phyloP scores from a whole-genome alignment of 2,329 filamentous ascomycete species.

The Verticillium tricorpus region DNA sequence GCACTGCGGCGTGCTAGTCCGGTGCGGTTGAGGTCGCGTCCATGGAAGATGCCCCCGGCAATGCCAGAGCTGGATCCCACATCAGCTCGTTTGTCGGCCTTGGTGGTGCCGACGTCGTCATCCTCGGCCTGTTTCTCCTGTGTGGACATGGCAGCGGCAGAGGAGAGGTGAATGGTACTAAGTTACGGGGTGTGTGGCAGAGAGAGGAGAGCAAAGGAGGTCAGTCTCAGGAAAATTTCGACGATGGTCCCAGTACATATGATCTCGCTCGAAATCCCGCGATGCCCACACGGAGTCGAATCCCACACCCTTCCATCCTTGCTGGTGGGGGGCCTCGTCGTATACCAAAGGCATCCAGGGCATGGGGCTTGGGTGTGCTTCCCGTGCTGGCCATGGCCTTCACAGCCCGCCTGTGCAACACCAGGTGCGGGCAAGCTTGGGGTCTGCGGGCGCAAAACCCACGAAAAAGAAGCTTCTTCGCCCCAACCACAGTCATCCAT shows the following conservation, averaged over 20 bases:
- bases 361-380: not conserved
- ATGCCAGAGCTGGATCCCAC: constrained; percentile 11
- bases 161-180: not conserved
- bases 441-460: not conserved
- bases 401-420: not conserved
- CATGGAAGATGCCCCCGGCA: constrained; percentile 16
- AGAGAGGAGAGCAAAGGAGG: not conserved
- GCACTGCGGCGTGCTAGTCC: constrained; percentile 15
- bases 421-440: not conserved
- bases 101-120: not conserved
- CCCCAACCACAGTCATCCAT: not conserved
- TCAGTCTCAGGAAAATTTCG: not conserved
- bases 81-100: not conserved
- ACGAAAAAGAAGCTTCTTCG: not conserved
- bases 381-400: not conserved
- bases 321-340: not conserved
- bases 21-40: constrained; percentile 11
- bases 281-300: not conserved
- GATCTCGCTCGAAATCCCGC: not conserved
- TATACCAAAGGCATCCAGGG: not conserved
- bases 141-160: not conserved
- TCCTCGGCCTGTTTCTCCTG: not conserved
- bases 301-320: not conserved
- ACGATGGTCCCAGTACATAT: not conserved
- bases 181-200: not conserved